Percentiles rank a stretch among this genome's conserved stretches.
These are phyloP conservation scores for Gynochthodes officinalis DNA, from an alignment of 257 asterid species.

Conservation along the genomic window DNA sequence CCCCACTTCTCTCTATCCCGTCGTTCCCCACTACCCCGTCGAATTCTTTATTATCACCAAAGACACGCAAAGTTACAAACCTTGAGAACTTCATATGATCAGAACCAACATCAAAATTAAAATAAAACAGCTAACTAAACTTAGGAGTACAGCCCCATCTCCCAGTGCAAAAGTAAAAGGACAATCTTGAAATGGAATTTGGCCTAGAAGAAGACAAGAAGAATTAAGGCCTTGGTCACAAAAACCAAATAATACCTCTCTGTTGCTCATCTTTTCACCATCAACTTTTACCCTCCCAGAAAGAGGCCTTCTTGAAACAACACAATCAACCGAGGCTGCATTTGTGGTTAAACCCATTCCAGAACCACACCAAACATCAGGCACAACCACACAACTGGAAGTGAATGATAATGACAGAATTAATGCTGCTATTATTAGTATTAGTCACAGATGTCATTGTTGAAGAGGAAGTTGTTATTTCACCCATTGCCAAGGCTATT, in stretches of 20 bases:
- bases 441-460: neutral
- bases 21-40: too few species aligned
- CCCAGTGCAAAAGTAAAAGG: too few species aligned
- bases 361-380: constrained; percentile 86
- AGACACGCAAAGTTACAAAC: too few species aligned
- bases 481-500: constrained; percentile 8
- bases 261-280: constrained; percentile 32
- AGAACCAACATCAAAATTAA: constrained; percentile 1
- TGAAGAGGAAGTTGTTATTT: neutral
- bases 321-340: constrained; percentile 72
- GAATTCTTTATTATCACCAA: too few species aligned
- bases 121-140: neutral
- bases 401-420: constrained; percentile 11
- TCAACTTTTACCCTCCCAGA: too few species aligned
- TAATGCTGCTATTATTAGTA: constrained; percentile 3
- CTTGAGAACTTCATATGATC: neutral
- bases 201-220: neutral
- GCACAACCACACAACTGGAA: constrained; percentile 33
- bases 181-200: neutral
- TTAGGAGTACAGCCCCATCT: too few species aligned
- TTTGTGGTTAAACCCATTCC: constrained; percentile 56
- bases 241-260: too few species aligned
- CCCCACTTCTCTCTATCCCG: too few species aligned
- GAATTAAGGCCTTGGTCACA: neutral
- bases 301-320: constrained; percentile 56